These are phyloP conservation scores for Alloascoidea hylecoeti DNA, from an alignment of 805 yeast species.

Conservation along the genomic window DNA sequence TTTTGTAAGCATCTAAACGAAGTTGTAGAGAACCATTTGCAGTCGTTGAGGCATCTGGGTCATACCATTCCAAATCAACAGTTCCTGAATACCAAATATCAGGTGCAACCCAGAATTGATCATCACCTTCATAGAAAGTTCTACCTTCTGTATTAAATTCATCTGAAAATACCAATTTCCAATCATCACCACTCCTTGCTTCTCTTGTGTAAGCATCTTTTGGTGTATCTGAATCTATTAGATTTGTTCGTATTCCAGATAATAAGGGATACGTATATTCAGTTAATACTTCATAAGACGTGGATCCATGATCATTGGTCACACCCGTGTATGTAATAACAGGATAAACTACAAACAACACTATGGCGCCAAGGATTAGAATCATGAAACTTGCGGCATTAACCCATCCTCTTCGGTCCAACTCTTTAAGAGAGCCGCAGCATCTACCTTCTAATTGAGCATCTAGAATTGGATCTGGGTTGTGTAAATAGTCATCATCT, in stretches of 20 bases:
- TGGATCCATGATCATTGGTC: constrained; percentile 12
- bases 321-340: constrained; percentile 74
- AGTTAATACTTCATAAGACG: constrained; percentile 26
- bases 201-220: constrained; percentile 28
- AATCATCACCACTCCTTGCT: constrained; percentile 45
- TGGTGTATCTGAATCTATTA: constrained; percentile 69
- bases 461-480: constrained; percentile 91
- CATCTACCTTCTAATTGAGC: constrained; percentile 53
- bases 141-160: constrained; percentile 87
- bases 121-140: constrained; percentile 82
- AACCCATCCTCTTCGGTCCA: constrained; percentile 20
- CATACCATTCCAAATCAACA: constrained; percentile 86
- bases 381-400: constrained; percentile 25
- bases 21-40: constrained; percentile 54
- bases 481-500: constrained; percentile 88
- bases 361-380: constrained; percentile 44
- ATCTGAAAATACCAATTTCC: constrained; percentile 79
- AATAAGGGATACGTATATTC: constrained; percentile 43
- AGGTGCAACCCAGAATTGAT: constrained; percentile 81
- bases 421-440: constrained; percentile 10
- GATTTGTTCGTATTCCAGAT: constrained; percentile 39
- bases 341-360: constrained; percentile 70
- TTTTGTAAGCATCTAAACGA: constrained; percentile 68
- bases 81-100: constrained; percentile 82
- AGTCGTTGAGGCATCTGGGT: constrained; percentile 81